These are phyloP conservation scores for Sugiyamaella japonica DNA, from an alignment of 1,139 yeast species.

Conservation along the genomic window DNA sequence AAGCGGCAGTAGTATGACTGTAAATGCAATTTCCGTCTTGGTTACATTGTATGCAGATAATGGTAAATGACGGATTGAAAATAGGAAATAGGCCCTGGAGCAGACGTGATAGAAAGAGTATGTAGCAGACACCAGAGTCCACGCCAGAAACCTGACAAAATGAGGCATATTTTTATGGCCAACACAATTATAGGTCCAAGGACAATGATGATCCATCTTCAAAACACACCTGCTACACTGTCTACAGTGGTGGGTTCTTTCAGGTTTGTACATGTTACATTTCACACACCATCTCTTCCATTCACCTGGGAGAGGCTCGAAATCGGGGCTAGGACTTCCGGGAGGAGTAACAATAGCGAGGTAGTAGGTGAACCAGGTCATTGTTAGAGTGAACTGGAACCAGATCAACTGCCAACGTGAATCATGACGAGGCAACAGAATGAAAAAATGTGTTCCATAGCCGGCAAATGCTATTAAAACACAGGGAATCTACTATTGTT, in stretches of 20 bases:
- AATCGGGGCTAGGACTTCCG: slow-evolving; percentile 55
- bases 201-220: slow-evolving; percentile 85
- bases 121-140: slow-evolving; percentile 62
- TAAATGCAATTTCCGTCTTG: slow-evolving; percentile 54
- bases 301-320: slow-evolving; percentile 42
- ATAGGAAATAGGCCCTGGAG: slow-evolving; percentile 49
- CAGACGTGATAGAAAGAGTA: slow-evolving; percentile 50
- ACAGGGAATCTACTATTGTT: slow-evolving; percentile 56
- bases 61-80: slow-evolving; percentile 57
- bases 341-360: slow-evolving; percentile 60
- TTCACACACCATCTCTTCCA: slow-evolving; percentile 67
- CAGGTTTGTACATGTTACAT: slow-evolving; percentile 69
- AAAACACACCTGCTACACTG: slow-evolving; percentile 55
- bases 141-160: slow-evolving; percentile 71
- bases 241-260: slow-evolving; percentile 77
- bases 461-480: slow-evolving; percentile 61
- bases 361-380: slow-evolving; percentile 72
- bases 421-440: slow-evolving; percentile 50
- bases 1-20: slow-evolving; percentile 56
- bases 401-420: slow-evolving; percentile 45
- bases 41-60: slow-evolving; percentile 40
- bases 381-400: slow-evolving; percentile 51
- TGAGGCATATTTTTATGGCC: slow-evolving; percentile 80
- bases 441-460: slow-evolving; percentile 60
- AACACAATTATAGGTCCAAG: slow-evolving; percentile 86